phyloP scores from a whole-genome alignment of 2,329 filamentous ascomycete genomes.

The Cercospora sp. region DNA sequence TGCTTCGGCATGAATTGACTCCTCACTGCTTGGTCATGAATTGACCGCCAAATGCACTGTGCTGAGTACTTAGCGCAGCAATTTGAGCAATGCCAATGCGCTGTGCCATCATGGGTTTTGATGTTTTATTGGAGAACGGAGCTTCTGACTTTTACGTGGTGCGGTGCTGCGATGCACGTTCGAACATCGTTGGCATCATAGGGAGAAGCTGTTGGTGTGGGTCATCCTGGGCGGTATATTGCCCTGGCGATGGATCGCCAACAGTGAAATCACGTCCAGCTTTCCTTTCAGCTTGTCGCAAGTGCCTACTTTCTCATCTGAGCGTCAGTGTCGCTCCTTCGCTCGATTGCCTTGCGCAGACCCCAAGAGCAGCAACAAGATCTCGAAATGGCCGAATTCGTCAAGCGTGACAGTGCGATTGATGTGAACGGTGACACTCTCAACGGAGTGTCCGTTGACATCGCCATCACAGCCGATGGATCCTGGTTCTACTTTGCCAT shows the following conservation, averaged over 20 bases:
- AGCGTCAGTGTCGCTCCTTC: neutral
- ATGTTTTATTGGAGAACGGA: neutral
- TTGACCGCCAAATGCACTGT: neutral
- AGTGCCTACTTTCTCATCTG: neutral
- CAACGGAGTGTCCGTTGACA: constrained; percentile 53
- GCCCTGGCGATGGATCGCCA: neutral
- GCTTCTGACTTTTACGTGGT: constrained; percentile 1
- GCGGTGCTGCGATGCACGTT: constrained; percentile 4
- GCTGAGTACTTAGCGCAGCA: neutral
- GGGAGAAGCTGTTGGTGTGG: constrained; percentile 2
- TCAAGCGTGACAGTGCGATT: constrained; percentile 21
- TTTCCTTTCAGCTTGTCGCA: neutral
- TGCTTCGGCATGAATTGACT: constrained; percentile 3
- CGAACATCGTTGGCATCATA: neutral
- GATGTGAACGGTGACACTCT: constrained; percentile 44
- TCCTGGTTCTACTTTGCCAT: constrained; percentile 65
- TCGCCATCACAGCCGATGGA: constrained; percentile 60
- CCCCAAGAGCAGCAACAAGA: neutral
- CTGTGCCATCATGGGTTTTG: neutral
- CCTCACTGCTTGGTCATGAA: constrained; percentile 2
- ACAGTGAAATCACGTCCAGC: neutral
- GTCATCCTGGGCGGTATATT: constrained; percentile 7
- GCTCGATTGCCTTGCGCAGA: neutral
- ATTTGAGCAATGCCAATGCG: neutral
- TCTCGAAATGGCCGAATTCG: constrained; percentile 16